Base-by-base conservation (phyloP, 257 asterid genomes). In the Buddleja alternifolia region DNA sequence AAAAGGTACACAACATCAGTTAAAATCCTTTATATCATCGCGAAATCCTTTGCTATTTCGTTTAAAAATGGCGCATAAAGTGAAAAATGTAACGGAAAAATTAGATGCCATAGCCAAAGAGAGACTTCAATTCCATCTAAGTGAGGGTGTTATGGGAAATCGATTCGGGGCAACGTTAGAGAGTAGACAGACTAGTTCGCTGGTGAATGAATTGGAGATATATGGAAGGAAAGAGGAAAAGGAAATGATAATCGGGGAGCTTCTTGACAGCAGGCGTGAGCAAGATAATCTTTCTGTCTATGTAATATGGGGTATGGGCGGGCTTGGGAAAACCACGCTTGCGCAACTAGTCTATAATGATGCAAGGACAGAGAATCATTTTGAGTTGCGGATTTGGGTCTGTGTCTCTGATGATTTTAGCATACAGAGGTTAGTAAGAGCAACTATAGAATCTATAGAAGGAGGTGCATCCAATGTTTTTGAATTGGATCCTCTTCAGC, bases 291-390 rank as follows among this genome's bases (percentile, higher is more conserved):
- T 71, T 50, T 72, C 37, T 32, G 69, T 78, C 19, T 66, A 14
- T 61, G 81, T 76, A 0, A 41, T 82, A 20, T 71, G 67, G 41
- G 84, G 86, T 6, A 72, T 78, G 71, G 80, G 67, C 0, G 86
- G 85, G 0, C 21, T 60, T 1, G 85, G 85, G 24, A 76, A 81
- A 46, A 78, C 81, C 19, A 69, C 86, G 0, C 84, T 78, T 51
- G 69, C 75, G 0, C 56, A 75, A 37, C 1, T 55, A 12, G 76
- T 82, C 6, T 75, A 56, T 0, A 75, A 73, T 11, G 82, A 82
- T 69, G 48, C 24, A 29, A 75, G 55, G 58, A 44, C 41, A 3
- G 10, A 25, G 29, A 40, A 11, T 24, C 73, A 72, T 10, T 78
- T 81, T 56, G 75, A 78, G 0, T 14, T 63, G 69, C 23, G 17